Percentiles rank a stretch among this genome's conserved stretches.
Evolutionary conservation across 352 stramenopile species (phyloP).

Genomic region (Phytophthora sojae): DNA sequence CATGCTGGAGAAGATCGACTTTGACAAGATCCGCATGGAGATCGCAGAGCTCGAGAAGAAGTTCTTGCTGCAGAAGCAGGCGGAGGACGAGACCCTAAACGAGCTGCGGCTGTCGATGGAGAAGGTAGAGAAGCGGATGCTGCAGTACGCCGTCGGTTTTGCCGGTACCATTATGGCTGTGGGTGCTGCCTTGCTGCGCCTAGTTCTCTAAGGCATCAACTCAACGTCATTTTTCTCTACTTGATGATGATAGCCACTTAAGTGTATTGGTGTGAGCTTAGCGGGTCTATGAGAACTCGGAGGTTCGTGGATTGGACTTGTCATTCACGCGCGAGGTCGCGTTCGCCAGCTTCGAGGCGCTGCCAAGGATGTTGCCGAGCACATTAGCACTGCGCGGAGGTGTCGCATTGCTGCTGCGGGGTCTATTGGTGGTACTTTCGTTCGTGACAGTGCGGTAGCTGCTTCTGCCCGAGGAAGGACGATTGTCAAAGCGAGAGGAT

Average conservation of each 20-base stretch:
- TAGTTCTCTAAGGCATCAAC: conserved; percentile 64
- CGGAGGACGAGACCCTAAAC: conserved; percentile 88
- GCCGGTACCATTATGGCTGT: conserved; percentile 90
- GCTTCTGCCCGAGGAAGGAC: conserved; percentile 25
- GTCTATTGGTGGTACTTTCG: conserved; percentile 20
- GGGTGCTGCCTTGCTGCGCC: conserved; percentile 72
- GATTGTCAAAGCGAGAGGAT: conserved; percentile 12
- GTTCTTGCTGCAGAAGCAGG: conserved; percentile 90
- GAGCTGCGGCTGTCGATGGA: conserved; percentile 89
- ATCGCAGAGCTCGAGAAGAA: conserved; percentile 90
- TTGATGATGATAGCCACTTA: neutral
- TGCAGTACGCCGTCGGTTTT: conserved; percentile 90
- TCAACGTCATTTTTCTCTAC: neutral
- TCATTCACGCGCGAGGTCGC: conserved; percentile 73
- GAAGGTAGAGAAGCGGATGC: conserved; percentile 90
- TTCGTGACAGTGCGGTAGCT: conserved; percentile 28
- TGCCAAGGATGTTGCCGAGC: conserved; percentile 73
- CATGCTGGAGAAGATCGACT: conserved; percentile 92
- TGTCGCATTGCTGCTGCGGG: conserved; percentile 8
- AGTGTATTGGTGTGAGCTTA: neutral
- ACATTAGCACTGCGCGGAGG: conserved; percentile 44
- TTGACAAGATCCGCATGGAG: conserved; percentile 90
- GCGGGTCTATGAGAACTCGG: conserved; percentile 46
- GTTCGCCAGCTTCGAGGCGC: conserved; percentile 64
- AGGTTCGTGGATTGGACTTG: conserved; percentile 49